A percentile compares a stretch with the other conserved stretches of the same genome.
phyloP scores from a whole-genome alignment of 768 basidiomycete species.

The Boletus tylopilopsis region DNA sequence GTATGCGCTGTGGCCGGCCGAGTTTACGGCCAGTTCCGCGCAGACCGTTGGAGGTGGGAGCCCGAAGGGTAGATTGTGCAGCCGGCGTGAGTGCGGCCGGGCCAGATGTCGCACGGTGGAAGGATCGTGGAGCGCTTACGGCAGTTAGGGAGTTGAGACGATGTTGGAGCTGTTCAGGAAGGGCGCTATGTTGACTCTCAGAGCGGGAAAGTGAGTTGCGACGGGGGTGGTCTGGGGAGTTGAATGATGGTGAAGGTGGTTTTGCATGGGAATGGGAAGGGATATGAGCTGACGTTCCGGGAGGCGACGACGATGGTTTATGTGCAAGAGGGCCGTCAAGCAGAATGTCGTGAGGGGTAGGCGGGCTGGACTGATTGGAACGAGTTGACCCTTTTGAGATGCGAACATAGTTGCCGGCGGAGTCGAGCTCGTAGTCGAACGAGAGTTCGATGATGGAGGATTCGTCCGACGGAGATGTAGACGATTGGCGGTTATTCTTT shows the following conservation, averaged over 20 bases:
- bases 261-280: constrained; percentile 21
- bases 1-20: constrained; percentile 35
- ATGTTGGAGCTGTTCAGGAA: constrained; percentile 28
- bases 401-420: constrained; percentile 43
- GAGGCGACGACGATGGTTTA: constrained; percentile 26
- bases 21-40: constrained; percentile 34
- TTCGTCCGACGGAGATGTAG: constrained; percentile 41
- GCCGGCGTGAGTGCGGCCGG: constrained; percentile 39
- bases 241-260: constrained; percentile 33
- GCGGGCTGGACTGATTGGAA: constrained; percentile 36
- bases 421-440: constrained; percentile 45
- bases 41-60: constrained; percentile 30
- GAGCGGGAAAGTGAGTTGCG: constrained; percentile 61
- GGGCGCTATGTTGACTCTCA: constrained; percentile 48
- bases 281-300: constrained; percentile 15
- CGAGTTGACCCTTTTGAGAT: constrained; percentile 42
- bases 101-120: constrained; percentile 66
- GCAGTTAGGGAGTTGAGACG: constrained; percentile 26
- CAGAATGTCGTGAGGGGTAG: constrained; percentile 37
- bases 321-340: constrained; percentile 23
- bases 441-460: constrained; percentile 46
- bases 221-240: constrained; percentile 37
- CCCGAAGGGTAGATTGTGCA: constrained; percentile 27
- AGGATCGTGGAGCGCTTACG: constrained; percentile 41
- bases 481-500: constrained; percentile 31